Evolutionary conservation across 1,284 basidiomycete species (phyloP).

Genomic region (Pseudozyma hubeiensis): DNA sequence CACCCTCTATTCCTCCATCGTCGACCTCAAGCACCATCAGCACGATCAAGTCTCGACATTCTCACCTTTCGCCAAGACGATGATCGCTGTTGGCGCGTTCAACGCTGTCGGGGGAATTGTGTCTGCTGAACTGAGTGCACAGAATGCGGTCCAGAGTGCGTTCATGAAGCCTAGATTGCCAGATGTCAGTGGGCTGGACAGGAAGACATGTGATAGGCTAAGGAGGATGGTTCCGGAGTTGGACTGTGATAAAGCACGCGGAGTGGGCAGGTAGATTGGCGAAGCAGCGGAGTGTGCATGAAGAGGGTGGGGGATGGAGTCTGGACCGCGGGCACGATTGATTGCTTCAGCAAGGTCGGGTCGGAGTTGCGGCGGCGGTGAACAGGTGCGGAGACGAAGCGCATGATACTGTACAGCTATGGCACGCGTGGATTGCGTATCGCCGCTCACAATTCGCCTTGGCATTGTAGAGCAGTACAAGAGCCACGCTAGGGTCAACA

Average conservation of each 20-base stretch:
- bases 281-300: too few relatives aligned
- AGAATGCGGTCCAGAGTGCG: slow-evolving; percentile 12
- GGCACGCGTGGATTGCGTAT: too few relatives aligned
- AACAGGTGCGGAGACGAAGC: too few relatives aligned
- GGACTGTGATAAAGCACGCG: slow-evolving; percentile 7
- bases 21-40: slow-evolving; percentile 13
- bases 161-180: not conserved
- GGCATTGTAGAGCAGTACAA: too few relatives aligned
- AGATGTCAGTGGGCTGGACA: slow-evolving; percentile 8
- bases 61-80: slow-evolving; percentile 2
- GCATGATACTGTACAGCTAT: too few relatives aligned
- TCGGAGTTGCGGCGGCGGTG: too few relatives aligned
- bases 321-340: too few relatives aligned
- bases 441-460: too few relatives aligned
- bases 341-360: too few relatives aligned
- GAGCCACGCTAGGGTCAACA: too few relatives aligned
- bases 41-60: slow-evolving; percentile 2
- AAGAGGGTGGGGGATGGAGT: too few relatives aligned
- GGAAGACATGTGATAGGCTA: slow-evolving; percentile 1
- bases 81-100: not conserved
- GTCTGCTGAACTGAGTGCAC: slow-evolving; percentile 9
- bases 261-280: too few relatives aligned
- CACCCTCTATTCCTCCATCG: slow-evolving; percentile 3
- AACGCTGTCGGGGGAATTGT: slow-evolving; percentile 4
- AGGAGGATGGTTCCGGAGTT: not conserved